Base-by-base conservation (phyloP, 2,329 filamentous ascomycete genomes). In the Graphiopsis chlorocephala region DNA sequence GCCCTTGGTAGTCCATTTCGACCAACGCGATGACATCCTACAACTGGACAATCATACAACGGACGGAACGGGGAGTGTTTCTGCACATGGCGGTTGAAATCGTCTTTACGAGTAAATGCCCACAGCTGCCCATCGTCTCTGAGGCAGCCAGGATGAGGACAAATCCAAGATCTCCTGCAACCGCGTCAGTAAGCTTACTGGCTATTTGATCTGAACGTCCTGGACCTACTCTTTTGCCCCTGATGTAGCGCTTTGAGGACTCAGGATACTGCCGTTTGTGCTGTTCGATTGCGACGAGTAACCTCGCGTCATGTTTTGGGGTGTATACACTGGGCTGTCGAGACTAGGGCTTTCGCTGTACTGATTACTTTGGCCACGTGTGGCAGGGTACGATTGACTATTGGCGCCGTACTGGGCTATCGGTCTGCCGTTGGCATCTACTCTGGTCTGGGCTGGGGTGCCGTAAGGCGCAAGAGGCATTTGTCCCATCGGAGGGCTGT, bases 1-100 rank as follows among this genome's bases (percentile, higher is more conserved):
- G 79, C 76, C 4, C 85, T 78, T 2, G 82, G 81, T 69, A 86
- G 86, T 0, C 84, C 84, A 66, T 79, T 75, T 55, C 66, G 72
- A n/a, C 81, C 82, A 10, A 61, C 53, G 33, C 81, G 77, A n/a
- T 72, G 71, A 69, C 81, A 83, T 52, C 76, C 72, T 4, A 72
- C 69, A 29, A 78, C 72, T 0, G 79, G 78, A 67, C 82, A 84
- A 66, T 82, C 77, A 53, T 77, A 74, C 65, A 74, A 74, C 14
- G 31, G 17, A 20, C 58, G 58, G 5, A 26, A 23, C 28, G 58
- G 29, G 4, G 23, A 33, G 26, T 61, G 55, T 7, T 3, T 80
- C 17, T 75, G 73, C 58, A 78, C 71, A 64, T 84, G 82, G 20
- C 82, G 80, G 65, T 78, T 79, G 11, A 83, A 70, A 68, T 84